phyloP scores from a whole-genome alignment of 257 asterid genomes.

The Asclepias syriaca region DNA sequence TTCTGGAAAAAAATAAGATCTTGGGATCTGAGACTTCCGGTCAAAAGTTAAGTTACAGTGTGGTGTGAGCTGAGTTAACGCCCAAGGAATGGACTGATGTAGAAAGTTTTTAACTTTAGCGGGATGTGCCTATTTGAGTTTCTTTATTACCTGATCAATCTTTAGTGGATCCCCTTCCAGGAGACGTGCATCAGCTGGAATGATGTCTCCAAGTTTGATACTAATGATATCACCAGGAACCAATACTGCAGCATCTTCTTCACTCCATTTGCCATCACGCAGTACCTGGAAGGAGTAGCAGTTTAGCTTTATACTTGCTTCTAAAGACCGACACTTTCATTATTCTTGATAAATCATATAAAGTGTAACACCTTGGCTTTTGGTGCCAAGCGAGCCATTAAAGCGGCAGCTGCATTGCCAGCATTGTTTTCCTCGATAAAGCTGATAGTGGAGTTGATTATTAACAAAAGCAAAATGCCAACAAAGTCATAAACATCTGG shows the following conservation, averaged over 20 bases:
- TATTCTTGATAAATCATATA: neutral
- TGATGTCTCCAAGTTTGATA: conserved; percentile 37
- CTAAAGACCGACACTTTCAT: neutral
- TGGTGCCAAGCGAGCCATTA: conserved; percentile 64
- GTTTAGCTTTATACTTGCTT: neutral
- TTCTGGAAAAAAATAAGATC: neutral
- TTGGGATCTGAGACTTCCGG: neutral
- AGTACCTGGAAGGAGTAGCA: conserved; percentile 29
- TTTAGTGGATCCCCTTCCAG: conserved; percentile 39
- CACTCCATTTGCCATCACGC: conserved; percentile 53
- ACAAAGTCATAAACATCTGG: conserved; percentile 47
- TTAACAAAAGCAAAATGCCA: conserved; percentile 44
- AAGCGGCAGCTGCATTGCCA: conserved; percentile 66
- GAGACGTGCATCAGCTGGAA: conserved; percentile 40
- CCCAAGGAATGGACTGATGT: neutral
- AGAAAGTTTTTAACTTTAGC: neutral
- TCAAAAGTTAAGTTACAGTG: neutral
- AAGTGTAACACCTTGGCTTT: conserved; percentile 38
- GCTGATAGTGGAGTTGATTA: conserved; percentile 56
- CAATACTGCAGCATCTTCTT: conserved; percentile 24
- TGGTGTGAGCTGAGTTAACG: neutral
- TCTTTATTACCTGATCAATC: conserved; percentile 33
- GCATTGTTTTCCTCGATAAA: conserved; percentile 61
- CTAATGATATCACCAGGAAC: conserved; percentile 39
- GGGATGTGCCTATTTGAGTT: neutral